Conservation (phyloP, 73 alveolate species). For the Uronychia setigera region DNA sequence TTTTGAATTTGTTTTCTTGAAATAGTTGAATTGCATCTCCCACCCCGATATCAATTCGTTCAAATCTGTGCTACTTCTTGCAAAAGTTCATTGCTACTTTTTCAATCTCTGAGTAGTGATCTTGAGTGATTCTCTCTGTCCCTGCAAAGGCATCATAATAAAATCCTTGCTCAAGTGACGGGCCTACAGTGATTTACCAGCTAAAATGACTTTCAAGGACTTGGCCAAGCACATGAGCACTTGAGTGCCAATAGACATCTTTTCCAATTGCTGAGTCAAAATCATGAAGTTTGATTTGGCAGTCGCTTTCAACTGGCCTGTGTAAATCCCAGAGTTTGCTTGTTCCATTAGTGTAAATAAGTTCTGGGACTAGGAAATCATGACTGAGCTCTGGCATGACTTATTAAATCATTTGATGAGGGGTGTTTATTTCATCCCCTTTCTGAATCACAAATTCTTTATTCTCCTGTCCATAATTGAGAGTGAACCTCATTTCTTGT, state of each 20-base stretch:
- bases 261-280: not conserved
- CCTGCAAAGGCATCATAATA: slow-evolving; percentile 89
- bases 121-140: slow-evolving; percentile 67
- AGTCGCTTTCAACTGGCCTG: no score
- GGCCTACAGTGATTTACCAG: slow-evolving; percentile 76
- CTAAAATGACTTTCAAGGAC: slow-evolving; percentile 80
- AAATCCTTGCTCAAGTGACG: slow-evolving; percentile 94
- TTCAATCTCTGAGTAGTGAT: slow-evolving; percentile 74
- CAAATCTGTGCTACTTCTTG: slow-evolving; percentile 89
- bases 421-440: no score
- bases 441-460: no score
- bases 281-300: not conserved
- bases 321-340: no score
- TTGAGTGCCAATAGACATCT: slow-evolving; percentile 88
- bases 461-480: no score
- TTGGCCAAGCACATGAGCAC: slow-evolving; percentile 91
- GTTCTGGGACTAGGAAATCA: no score
- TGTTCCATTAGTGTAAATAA: no score
- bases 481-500: no score
- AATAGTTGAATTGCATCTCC: slow-evolving; percentile 94
- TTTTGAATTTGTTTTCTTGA: slow-evolving; percentile 87
- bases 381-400: no score
- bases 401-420: no score
- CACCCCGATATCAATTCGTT: slow-evolving; percentile 88
- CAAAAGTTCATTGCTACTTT: slow-evolving; percentile 75